phyloP scores from a whole-genome alignment of 345 rosid genomes.

The Acer saccharum region DNA sequence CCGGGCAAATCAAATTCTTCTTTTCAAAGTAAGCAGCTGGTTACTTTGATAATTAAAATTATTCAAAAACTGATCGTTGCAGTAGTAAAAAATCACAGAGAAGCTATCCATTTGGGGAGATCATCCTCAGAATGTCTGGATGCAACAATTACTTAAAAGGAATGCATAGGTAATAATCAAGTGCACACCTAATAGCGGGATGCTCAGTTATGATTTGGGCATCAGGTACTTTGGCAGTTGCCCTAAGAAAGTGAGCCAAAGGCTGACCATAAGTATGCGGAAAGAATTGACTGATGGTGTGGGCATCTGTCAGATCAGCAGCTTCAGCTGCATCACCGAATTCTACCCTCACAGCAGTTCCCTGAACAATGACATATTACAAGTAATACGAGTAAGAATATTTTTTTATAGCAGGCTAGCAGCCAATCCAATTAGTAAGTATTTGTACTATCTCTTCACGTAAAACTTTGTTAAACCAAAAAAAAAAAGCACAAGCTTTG shows the following conservation, averaged over 20 bases:
- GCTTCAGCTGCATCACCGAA: conserved; percentile 80
- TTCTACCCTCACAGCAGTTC: conserved; percentile 95
- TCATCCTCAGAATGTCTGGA: neutral
- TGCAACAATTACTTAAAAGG: neutral
- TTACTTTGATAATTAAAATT: neutral
- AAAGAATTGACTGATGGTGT: conserved; percentile 63
- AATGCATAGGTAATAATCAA: neutral
- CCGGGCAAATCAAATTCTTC: neutral
- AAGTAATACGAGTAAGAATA: neutral
- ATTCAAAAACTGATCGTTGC: neutral
- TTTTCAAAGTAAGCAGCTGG: neutral
- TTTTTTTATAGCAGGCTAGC: too few species aligned
- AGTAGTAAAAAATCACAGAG: neutral
- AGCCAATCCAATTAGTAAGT: too few species aligned
- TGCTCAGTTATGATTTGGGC: conserved; percentile 91
- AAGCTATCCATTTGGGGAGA: neutral
- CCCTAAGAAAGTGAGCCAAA: conserved; percentile 93
- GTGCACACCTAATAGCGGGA: conserved; percentile 63
- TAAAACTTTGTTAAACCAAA: too few species aligned
- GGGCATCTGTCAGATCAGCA: conserved; percentile 67
- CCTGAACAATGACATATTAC: conserved; percentile 44
- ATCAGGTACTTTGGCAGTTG: conserved; percentile 80
- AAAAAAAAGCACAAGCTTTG: too few species aligned
- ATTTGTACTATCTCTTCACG: too few species aligned
- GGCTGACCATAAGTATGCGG: conserved; percentile 89